Evolutionary conservation across 305 asterid species (phyloP).

Genomic region (Fraxinus greggii): DNA sequence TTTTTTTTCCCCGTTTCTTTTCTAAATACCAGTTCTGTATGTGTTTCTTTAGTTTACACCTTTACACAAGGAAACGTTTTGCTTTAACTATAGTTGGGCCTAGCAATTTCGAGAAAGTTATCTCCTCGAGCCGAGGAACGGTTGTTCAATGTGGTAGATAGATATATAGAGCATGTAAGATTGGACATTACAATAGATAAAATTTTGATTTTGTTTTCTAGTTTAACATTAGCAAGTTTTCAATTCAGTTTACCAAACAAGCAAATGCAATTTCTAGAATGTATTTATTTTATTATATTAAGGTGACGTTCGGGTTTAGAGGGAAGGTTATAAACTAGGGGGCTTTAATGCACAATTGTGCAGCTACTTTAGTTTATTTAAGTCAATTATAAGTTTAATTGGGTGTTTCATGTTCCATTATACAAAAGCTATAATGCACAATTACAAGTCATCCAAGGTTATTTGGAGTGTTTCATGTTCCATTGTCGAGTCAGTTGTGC

Average conservation of each 20-base stretch:
- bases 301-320: neutral
- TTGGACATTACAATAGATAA: too few species aligned
- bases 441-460: neutral
- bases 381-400: neutral
- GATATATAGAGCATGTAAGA: neutral
- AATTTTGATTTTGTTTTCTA: too few species aligned
- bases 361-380: neutral
- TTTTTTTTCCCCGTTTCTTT: too few species aligned
- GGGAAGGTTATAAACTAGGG: neutral
- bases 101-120: neutral
- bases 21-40: too few species aligned
- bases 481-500: neutral
- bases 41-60: neutral
- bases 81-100: neutral
- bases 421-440: neutral
- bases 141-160: neutral
- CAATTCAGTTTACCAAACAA: neutral
- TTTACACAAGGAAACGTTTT: neutral
- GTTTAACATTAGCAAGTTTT: neutral
- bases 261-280: neutral
- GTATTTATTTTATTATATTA: neutral
- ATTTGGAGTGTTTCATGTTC: neutral
- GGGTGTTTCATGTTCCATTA: neutral
- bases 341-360: neutral
- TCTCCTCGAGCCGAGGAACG: neutral